Base-by-base conservation (phyloP, 148 eudicot genomes). In the Linanthus parryae region DNA sequence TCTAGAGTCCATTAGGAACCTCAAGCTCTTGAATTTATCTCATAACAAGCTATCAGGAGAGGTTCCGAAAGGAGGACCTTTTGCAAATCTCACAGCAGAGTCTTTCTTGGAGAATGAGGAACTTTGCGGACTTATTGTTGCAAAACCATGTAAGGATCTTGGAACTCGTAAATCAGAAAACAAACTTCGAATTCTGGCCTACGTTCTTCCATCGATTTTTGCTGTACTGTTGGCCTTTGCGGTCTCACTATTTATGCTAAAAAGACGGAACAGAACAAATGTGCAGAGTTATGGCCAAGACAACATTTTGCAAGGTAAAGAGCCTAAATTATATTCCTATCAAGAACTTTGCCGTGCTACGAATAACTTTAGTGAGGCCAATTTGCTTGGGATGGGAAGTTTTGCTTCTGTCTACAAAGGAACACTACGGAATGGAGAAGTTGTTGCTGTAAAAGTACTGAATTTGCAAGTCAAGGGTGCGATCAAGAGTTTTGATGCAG, bases 21-120 rank as follows among this genome's bases (percentile, higher is more conserved):
- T 65, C 16, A 7, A 57, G 1, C 42, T 9, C 63, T 35, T 64
- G 14, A 64, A 64, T 24, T 33, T 64, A 21, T 64, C 68, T n/a
- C 54, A 16, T 56, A 64, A 63, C 41, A 52, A 22, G 4, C 1
- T 64, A 10, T n/a, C 36, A 2, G 68, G 68, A 0, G 68, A 64
- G 16, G 56, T 64, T 48, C 62, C 70, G 18, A 48, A 15, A 5
- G 46, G 37, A 11, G 63, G 52, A 13, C 52, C 63, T 8, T 57
- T 65, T 18, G 7, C n/a, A 30, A 65, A 57, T 24, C 35, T 65
- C 16, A 57, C 58, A 15, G n/a, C 22, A 11, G 17, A 50, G 6
- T 57, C 57, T 4, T 57, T 65, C 20, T 14, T 33, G 40, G 21
- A 8, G 5, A 65, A 65, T 33, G 19, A 33, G 11, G 70, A 3